Base-by-base conservation (phyloP, 2,329 filamentous ascomycete genomes). In the Phoma sp. region DNA sequence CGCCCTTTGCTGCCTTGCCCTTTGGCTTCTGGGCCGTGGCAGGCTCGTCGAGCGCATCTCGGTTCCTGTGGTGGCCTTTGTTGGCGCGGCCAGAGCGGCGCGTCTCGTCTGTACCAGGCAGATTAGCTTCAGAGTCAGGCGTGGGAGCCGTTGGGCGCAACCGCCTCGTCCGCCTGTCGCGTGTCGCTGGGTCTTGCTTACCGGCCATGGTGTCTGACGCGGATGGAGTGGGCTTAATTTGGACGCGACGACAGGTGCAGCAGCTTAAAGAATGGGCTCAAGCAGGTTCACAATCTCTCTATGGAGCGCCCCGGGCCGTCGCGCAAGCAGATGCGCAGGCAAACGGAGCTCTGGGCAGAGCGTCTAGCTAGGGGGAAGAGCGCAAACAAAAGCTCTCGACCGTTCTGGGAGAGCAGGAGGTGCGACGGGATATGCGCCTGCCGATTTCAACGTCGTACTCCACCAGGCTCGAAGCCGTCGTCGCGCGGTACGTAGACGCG, bases 31-130 rank as follows among this genome's bases (percentile, higher is more conserved):
- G 80, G 62, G 81, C 78, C 49, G 79, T 60, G 29, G 58, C 56
- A 44, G 68, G 62, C 56, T 74, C 69, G 60, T 76, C 70, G 63
- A 74, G 62, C 53, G 65, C 58, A 71, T 96, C 92, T 66, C 92
- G 88, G 63, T 90, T 89, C 77, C 96, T 96, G 77, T 98, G 92
- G 70, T 97, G 93, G 73, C 95, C 95, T 74, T 99, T 99, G 62
- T 95, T 99, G 69, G 94, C 92, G 70, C 95, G 90, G 63, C 95
- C 93, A 38, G 95, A 99, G 73, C 95, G 91, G 75, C 95, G 89
- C 55, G 92, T 91, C 84, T 97, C 94, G 63, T 89, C 87, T 89
- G 75, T 63, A 63, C 55, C 36, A 43, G 31, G 21, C 37, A 15
- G 37, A 60, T 76, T 58, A 76, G 74, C 62, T 57, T 65, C 57